Base-by-base conservation (phyloP, 179 eudicot species). In the Beta macrorhiza region DNA sequence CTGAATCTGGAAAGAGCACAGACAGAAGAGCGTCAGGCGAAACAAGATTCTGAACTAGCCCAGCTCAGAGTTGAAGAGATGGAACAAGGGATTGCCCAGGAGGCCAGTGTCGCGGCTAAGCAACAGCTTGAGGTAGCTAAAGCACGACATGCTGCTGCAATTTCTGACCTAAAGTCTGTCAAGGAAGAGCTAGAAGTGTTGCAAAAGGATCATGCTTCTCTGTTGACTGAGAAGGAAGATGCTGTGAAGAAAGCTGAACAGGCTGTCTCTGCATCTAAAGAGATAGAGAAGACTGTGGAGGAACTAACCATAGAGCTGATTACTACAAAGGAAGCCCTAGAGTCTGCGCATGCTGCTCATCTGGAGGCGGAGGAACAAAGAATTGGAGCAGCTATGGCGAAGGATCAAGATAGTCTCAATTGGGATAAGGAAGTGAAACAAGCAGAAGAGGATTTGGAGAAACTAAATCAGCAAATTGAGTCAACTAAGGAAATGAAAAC, bases 11-110 rank as follows among this genome's bases (percentile, higher is more conserved):
- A 97, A 88, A 88, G 91, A 81, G 95, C 92, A 63, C 93, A 92
- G 63, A 92, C 90, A 0, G 97, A 97, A 85, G 98, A 97, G 83
- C 89, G 90, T 47, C 93, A 94, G 82, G 99, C 99, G 11, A 94
- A 92, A 72, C 98, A 94, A 77, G 97, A 93, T 81, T 87, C 91
- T 13, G 97, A 91, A 76, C 94, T 94, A 25, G 99, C 91, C 9
- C 89, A 90, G 73, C 90, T 91, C 68, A 87, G 93, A 84, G 93
- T 93, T 10, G 93, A 91, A 84, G 97, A 92, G 86, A 85, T 94
- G 88, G 97, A 93, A 87, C 93, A 93, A 84, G 97, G 97, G 56
- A 90, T 93, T 59, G 90, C 92, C 62, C 93, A 89, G 7, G 98
- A 94, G 80, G 90, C 93, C 42, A 91, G 97, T 62, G 87, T 91